phyloP scores from a whole-genome alignment of 1,284 basidiomycete species.

The Leucocoprinus gongylophorus region DNA sequence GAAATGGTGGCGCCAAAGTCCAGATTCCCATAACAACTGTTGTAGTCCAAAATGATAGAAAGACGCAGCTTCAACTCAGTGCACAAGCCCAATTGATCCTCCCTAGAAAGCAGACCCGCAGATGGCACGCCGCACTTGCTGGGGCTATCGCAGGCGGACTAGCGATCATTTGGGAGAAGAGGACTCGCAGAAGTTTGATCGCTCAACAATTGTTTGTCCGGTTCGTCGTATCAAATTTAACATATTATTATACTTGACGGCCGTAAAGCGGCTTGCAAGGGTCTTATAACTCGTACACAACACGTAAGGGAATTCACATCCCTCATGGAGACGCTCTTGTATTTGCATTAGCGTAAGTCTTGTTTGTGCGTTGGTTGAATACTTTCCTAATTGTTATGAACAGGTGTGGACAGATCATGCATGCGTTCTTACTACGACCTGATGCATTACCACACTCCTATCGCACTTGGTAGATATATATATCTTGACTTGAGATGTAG shows the following conservation, averaged over 20 bases:
- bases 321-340: conserved; percentile 83
- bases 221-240: conserved; percentile 33
- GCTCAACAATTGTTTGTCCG: conserved; percentile 91
- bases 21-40: conserved; percentile 23
- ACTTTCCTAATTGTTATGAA: not conserved
- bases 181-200: conserved; percentile 61
- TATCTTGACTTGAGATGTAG: not conserved
- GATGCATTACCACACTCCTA: conserved; percentile 82
- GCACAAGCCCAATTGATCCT: conserved; percentile 56
- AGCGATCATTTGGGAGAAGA: conserved; percentile 81
- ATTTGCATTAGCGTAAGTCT: conserved; percentile 68
- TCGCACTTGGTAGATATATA: conserved; percentile 52
- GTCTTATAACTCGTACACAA: conserved; percentile 69
- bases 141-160: conserved; percentile 77
- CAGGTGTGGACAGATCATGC: conserved; percentile 87
- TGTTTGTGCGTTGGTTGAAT: not conserved
- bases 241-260: not conserved
- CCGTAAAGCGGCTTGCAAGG: conserved; percentile 70
- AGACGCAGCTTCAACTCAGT: conserved; percentile 51
- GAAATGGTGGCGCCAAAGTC: conserved; percentile 26
- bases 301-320: conserved; percentile 60
- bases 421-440: conserved; percentile 74
- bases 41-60: conserved; percentile 28
- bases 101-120: conserved; percentile 56
- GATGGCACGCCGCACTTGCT: conserved; percentile 88